These are phyloP conservation scores for Nepenthes alata DNA, from an alignment of 179 eudicot species.

Conservation along the genomic window DNA sequence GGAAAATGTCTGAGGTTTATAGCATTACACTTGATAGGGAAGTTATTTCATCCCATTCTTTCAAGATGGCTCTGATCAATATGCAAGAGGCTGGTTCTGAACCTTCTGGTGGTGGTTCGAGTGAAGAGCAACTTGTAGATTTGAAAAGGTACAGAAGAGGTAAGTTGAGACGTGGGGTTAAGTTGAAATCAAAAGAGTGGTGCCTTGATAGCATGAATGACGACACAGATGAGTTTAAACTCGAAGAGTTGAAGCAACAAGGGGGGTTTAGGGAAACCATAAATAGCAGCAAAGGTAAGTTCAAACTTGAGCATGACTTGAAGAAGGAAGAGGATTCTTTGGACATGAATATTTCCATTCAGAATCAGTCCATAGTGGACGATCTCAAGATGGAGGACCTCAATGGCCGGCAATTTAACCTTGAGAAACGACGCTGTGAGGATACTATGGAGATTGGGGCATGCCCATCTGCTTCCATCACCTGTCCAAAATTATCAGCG, in stretches of 20 bases:
- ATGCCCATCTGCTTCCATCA: constrained; percentile 12
- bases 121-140: constrained; percentile 11
- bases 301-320: constrained; percentile 5
- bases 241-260: not conserved
- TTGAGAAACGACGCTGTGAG: constrained; percentile 14
- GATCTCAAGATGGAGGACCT: constrained; percentile 12
- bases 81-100: constrained; percentile 9
- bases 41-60: constrained; percentile 10
- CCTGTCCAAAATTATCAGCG: constrained; percentile 15
- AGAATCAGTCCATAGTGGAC: constrained; percentile 3
- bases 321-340: constrained; percentile 15
- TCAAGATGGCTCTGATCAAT: constrained; percentile 5
- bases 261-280: not conserved
- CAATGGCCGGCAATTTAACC: constrained; percentile 9
- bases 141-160: constrained; percentile 11
- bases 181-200: constrained; percentile 15
- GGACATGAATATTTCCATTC: constrained; percentile 22
- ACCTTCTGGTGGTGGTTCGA: not conserved
- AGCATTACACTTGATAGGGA: constrained; percentile 14
- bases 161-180: constrained; percentile 20
- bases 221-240: too few species aligned
- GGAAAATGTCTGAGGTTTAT: constrained; percentile 6
- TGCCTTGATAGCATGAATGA: constrained; percentile 8
- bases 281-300: not conserved
- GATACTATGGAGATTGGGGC: constrained; percentile 10